phyloP scores from a whole-genome alignment of 352 stramenopile species.

The Phytophthora sp. region DNA sequence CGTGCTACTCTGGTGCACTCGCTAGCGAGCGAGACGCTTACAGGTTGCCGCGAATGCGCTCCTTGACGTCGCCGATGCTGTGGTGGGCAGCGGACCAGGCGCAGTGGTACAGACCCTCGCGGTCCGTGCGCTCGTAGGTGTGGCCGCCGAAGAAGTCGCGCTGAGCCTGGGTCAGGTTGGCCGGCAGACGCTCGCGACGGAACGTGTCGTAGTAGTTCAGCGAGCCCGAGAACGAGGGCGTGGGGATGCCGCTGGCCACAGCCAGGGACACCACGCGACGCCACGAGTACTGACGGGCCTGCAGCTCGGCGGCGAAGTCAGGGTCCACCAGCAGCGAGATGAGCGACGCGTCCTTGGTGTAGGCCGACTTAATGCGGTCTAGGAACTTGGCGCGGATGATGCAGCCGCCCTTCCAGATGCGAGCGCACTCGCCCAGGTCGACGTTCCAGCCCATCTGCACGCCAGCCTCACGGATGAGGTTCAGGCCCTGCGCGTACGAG shows the following conservation, averaged over 20 bases:
- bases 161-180: constrained; percentile 99
- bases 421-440: constrained; percentile 95
- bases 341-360: constrained; percentile 91
- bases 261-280: constrained; percentile 96
- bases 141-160: constrained; percentile 99
- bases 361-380: constrained; percentile 97
- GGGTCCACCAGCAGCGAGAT: constrained; percentile 98
- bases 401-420: constrained; percentile 99
- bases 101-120: constrained; percentile 96
- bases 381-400: constrained; percentile 99
- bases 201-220: constrained; percentile 99
- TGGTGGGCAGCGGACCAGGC: constrained; percentile 98
- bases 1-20: constrained; percentile 1
- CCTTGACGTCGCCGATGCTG: constrained; percentile 95
- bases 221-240: constrained; percentile 91
- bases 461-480: constrained; percentile 94
- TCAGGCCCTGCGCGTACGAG: constrained; percentile 97
- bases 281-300: constrained; percentile 96
- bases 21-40: constrained; percentile 43
- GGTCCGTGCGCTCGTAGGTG: constrained; percentile 97
- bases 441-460: constrained; percentile 97
- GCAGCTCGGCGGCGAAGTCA: constrained; percentile 96
- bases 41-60: constrained; percentile 94
- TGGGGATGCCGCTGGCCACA: constrained; percentile 94
- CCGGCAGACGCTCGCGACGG: constrained; percentile 93